Evolutionary conservation across 225 moss, liverwort and hornwort genomes (phyloP).

Genomic region (Neckera pumila): DNA sequence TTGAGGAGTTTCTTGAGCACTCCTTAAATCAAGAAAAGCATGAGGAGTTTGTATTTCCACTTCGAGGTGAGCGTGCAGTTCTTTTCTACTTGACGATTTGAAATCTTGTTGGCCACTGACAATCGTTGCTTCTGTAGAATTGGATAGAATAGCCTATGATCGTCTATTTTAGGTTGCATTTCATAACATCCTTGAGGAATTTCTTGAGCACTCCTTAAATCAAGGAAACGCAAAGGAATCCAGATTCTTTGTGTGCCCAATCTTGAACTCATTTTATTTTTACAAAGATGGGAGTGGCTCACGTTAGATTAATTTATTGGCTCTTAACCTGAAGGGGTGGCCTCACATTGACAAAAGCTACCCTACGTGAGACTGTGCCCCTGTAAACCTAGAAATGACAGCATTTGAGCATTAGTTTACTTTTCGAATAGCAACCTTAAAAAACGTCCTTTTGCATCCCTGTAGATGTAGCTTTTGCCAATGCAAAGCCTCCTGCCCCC

Average conservation of each 20-base stretch:
- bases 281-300: background rate
- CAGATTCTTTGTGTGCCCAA: background rate
- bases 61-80: constrained; percentile 21
- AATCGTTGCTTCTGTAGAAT: background rate
- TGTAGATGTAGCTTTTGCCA: background rate
- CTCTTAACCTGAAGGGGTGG: background rate
- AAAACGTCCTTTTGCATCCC: background rate
- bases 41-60: constrained; percentile 27
- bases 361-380: background rate
- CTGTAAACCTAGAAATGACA: background rate
- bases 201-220: background rate
- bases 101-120: background rate
- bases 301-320: background rate
- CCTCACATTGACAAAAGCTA: background rate
- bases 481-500: background rate
- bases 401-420: background rate
- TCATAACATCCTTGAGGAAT: background rate
- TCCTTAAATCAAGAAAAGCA: too few species aligned
- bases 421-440: background rate
- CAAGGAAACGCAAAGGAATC: background rate
- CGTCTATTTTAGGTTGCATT: background rate
- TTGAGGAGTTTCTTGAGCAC: background rate
- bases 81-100: background rate
- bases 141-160: background rate
- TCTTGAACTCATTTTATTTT: background rate